Evolutionary conservation across 1,284 basidiomycete species (phyloP), one percentile per base, ranked within the genome.

Genomic region (Trametes pubescens): DNA sequence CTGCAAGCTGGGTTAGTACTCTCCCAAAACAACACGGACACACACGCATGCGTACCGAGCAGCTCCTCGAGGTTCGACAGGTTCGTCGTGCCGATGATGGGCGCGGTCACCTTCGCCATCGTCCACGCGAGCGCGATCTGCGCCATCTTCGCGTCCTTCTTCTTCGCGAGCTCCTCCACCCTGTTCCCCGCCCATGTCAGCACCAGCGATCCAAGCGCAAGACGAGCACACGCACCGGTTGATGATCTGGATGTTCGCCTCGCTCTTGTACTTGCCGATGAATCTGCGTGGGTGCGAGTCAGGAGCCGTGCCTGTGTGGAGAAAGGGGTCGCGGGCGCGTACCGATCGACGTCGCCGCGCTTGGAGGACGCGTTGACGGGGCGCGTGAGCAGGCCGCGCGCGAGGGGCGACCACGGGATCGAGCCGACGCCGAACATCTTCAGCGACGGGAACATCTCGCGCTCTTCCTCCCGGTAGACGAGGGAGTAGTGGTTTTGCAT

Each of bases 401-500:
- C 77, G 34, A 82, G 75, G 0, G 82, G 80, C 1, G 77, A 78
- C 78, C 79, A 83, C 0, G 81, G 80, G 46, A 81, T 78, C 14
- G 76, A 69, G 11, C 80, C 80, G 46, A 81, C 78, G n/a, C 76
- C 77, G 58, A 75, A 75, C 46, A 70, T 26, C 71, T 66, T 66
- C 37, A 69, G 47, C 16, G 61, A 72, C 10, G 83, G 82, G 63
- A 82, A 79, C 81, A 84, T 84, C 73, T 84, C 82, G 13, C 81
- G 73, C 67, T 82, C 82, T 65, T 83, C 82, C 66, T 85, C 83
- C 49, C 83, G 77, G 65, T 85, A 85, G 7, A 78, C 48, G 16
- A 79, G 68, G 14, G 66, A 76, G 67, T 80, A 76, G 59, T 79
- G 82, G 71, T 84, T 82, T 66, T 87, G 85, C 84, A 86, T 85